Evolutionary conservation across 225 moss, liverwort and hornwort genomes (phyloP), one percentile per base, ranked within the genome.

Genomic region (Pseudisothecium myosuroides): DNA sequence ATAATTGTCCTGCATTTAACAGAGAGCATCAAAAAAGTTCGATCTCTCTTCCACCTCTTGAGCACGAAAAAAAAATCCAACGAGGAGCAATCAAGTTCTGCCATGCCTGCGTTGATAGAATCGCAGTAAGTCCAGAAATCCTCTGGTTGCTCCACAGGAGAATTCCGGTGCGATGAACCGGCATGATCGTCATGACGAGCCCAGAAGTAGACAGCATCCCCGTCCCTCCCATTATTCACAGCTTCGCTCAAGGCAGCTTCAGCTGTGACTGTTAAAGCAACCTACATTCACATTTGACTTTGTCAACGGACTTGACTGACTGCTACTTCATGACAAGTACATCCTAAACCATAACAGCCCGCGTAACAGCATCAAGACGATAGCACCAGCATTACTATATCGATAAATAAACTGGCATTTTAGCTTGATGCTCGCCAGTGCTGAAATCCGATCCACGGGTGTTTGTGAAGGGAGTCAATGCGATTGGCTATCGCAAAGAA

Each of bases 361-460:
- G 11, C 64, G n/a, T 54, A 69, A 56, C 34, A 86, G 58, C 73
- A 67, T 67, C 31, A 74, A 88, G 86, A 69, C 66, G 55, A 86
- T 76, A 84, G 64, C 80, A 58, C 61, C 68, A 63, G 26, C 52
- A 73, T 72, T 61, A 72, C 41, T 56, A 12, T 54, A 76, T 64
- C 52, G 15, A 66, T 76, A 64, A 88, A 59, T 26, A 32, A n/a
- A 85, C 80, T 32, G 89, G 96, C 97, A 91, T 94, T 93, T 89
- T 89, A 94, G 91, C 95, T 96, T 61, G 81, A 89, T 72, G 97
- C 96, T 83, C 96, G 96, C 98, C 98, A 98, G 80, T 96, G 95
- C 91, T 98, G 98, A 90, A 98, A 98, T 47, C 98, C 98, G 68
- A 98, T 97, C 98, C 98, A 98, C 29, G 94, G 83, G 87, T 93